A percentile compares a stretch with the other conserved stretches of the same genome.
Evolutionary conservation across 805 yeast species (phyloP).

Genomic region (Suhomyces tanzawaensis): DNA sequence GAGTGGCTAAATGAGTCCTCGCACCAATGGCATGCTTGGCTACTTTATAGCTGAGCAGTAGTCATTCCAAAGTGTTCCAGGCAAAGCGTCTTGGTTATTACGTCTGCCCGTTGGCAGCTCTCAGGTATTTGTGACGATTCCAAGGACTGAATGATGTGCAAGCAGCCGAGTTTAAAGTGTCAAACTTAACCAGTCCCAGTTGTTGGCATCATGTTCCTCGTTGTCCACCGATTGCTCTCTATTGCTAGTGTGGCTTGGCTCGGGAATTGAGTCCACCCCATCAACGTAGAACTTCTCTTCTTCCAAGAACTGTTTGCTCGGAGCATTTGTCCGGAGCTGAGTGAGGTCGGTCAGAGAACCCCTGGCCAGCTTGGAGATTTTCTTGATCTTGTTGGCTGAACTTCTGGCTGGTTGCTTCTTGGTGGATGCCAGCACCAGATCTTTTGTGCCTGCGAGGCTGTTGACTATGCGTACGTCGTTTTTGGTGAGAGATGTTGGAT

Average conservation of each 20-base stretch:
- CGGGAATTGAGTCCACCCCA: constrained; percentile 12
- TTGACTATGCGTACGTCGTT: constrained; percentile 9
- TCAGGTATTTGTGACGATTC: too few species aligned
- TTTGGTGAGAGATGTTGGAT: constrained; percentile 41
- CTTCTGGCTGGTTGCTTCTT: neutral
- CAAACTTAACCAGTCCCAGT: constrained; percentile 51
- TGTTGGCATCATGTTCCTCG: constrained; percentile 16
- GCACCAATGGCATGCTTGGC: too few species aligned
- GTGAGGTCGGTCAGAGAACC: constrained; percentile 1
- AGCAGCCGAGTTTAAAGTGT: too few species aligned
- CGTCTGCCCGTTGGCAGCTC: too few species aligned
- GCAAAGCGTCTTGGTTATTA: too few species aligned
- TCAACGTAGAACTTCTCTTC: constrained; percentile 16
- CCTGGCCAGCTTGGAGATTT: constrained; percentile 5
- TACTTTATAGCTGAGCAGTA: too few species aligned
- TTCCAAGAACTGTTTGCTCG: constrained; percentile 5
- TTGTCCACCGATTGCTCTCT: constrained; percentile 8
- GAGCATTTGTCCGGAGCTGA: neutral
- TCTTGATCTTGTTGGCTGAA: constrained; percentile 4
- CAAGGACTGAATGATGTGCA: too few species aligned
- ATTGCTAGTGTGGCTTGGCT: constrained; percentile 2
- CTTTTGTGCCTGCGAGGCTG: constrained; percentile 6
- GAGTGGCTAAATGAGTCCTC: too few species aligned
- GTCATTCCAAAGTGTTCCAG: too few species aligned
- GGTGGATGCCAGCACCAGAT: neutral